Evolutionary conservation across 2,329 filamentous ascomycete genomes (phyloP), one percentile per base, ranked within the genome.

Genomic region (Penicillium frequentans): DNA sequence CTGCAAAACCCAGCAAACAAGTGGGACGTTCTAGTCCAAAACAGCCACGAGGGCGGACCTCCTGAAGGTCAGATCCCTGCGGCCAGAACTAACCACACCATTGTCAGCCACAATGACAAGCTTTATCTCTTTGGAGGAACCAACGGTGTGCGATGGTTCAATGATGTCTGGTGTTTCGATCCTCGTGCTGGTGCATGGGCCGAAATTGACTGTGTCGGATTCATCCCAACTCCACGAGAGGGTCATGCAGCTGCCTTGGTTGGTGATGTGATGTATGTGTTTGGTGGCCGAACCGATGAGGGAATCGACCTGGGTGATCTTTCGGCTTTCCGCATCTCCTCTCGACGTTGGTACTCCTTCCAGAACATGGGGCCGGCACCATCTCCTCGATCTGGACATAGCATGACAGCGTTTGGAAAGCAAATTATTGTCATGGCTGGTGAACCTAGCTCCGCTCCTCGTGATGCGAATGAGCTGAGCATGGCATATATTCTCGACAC

Each of bases 351-450:
- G 95, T 99, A 98, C 74, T 99, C 95, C 35, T 99, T 99, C 76
- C 95, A 99, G 71, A 99, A 99, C 71, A 99, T 99, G 95, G 95
- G 95, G 0, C 93, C 93, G 3, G 96, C 93, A 1, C 95, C 95
- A 0, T 97, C 93, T 3, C 88, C 95, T 31, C 85, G 95, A 58
- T 98, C 93, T 16, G 95, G 95, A 1, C 95, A 99, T 74, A 97
- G 92, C 74, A 98, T 99, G 95, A 98, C 95, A 2, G 88, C 92
- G 2, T 91, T 93, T 61, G 91, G 91, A 29, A 97, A 96, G 74
- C 90, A 93, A 58, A 88, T 99, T 61, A 88, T 98, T 48, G 91
- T 98, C 42, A 82, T 98, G 31, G 96, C 91, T 37, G 95, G 95
- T 62, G 96, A 99, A 74, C 95, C 95, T 14, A 98, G 93, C 73